Evolutionary conservation across 257 asterid genomes (phyloP).

Genomic region (Cynanchum wilfordii): DNA sequence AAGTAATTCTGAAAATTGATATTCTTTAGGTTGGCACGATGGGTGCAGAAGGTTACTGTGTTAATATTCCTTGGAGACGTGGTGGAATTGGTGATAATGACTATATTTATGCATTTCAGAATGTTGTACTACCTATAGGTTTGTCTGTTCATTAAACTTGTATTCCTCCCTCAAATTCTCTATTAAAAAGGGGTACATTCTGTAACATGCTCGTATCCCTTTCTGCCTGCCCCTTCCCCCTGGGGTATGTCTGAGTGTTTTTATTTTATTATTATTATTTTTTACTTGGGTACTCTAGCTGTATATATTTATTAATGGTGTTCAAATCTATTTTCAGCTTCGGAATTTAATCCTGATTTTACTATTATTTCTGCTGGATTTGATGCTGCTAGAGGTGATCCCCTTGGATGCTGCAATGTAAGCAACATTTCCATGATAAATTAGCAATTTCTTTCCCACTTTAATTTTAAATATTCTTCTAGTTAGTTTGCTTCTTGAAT

Average conservation of each 20-base stretch:
- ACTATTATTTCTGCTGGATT: constrained; percentile 97
- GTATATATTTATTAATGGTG: constrained; percentile 20
- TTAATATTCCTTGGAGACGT: constrained; percentile 89
- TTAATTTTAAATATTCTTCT: not conserved
- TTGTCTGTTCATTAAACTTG: constrained; percentile 5
- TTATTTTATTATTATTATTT: not conserved
- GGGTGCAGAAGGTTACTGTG: constrained; percentile 97
- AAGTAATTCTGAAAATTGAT: not conserved
- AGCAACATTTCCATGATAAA: constrained; percentile 16
- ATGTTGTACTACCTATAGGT: constrained; percentile 95
- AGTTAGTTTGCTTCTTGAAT: not conserved
- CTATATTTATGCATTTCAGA: constrained; percentile 87
- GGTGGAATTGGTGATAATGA: constrained; percentile 98
- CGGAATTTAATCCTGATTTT: constrained; percentile 82
- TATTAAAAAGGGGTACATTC: not conserved
- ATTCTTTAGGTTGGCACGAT: constrained; percentile 71
- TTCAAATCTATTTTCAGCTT: constrained; percentile 47
- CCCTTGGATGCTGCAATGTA: constrained; percentile 98
- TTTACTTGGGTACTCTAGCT: not conserved
- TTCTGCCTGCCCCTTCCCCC: not conserved
- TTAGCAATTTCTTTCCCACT: not conserved
- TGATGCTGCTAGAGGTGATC: constrained; percentile 99
- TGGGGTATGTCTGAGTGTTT: too few relatives aligned
- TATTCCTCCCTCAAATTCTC: not conserved
- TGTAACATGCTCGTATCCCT: not conserved